Percentiles rank a stretch among this genome's conserved stretches.
Conservation (phyloP, 2,329 filamentous ascomycete genomes). For the Ilyonectria mors-panacis region DNA sequence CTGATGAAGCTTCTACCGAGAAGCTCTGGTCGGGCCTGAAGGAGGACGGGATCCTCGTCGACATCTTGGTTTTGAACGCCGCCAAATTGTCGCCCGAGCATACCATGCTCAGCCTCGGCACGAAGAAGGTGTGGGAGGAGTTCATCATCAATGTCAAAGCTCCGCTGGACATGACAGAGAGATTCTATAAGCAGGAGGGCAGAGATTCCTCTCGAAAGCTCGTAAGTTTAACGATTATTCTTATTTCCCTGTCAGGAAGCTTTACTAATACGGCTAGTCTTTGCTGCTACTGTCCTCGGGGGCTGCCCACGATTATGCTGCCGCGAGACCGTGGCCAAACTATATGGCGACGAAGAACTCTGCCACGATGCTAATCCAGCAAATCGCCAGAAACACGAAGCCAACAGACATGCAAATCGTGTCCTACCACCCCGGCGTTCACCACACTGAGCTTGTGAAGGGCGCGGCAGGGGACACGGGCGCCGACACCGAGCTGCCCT, state of each 20-base stretch:
- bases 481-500: neutral
- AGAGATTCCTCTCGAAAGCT: neutral
- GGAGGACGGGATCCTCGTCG: slow-evolving; percentile 3
- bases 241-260: no score
- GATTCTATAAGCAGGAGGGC: neutral
- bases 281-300: neutral
- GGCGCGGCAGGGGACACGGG: neutral
- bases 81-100: slow-evolving; percentile 16
- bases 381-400: slow-evolving; percentile 52
- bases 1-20: neutral
- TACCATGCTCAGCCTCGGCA: slow-evolving; percentile 16
- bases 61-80: slow-evolving; percentile 16
- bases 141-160: slow-evolving; percentile 18
- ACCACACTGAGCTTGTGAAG: slow-evolving; percentile 14
- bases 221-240: neutral
- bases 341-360: slow-evolving; percentile 56
- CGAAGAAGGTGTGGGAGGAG: slow-evolving; percentile 8
- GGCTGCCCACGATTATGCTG: neutral
- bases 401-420: slow-evolving; percentile 55
- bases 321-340: slow-evolving; percentile 39
- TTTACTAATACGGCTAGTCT: neutral
- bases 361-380: slow-evolving; percentile 40
- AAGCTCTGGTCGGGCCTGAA: slow-evolving; percentile 1
- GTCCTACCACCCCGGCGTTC: slow-evolving; percentile 54
- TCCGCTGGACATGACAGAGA: slow-evolving; percentile 4